Base-by-base conservation (phyloP, 1,139 yeast species). In the Magnusiomyces fungicola region DNA sequence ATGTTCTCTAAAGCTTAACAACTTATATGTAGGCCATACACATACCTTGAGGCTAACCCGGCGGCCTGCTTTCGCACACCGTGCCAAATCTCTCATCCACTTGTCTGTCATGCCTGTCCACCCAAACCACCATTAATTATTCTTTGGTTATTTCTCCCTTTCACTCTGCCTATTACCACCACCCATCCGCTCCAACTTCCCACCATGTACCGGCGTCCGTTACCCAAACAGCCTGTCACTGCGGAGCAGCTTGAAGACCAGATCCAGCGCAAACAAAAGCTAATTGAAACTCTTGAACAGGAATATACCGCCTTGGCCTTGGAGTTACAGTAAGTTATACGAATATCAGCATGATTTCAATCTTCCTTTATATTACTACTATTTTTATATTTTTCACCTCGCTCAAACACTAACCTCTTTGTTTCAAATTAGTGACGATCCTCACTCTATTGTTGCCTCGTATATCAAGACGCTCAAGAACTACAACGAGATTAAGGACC, bases 401-500 rank as follows among this genome's bases (percentile, higher is more conserved):
- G 30, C 30, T 27, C 7, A 27, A 7, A 27, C 7, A 27, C 30
- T 27, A 27, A 27, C 30, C n/a, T 9, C 6, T 33, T 33, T 16
- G 19, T 33, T 27, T 34, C 21, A 9, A 10, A 9, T 19, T 21
- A 50, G 53, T 24, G 50, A 42, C 16, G 53, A 47, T 16, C 53
- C 53, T 3, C 44, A 30, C 10, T 24, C 21, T 2, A 50, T 50
- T 43, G 51, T 50, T 12, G 47, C 48, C 29, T 9, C 25, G 7
- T 51, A 50, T 29, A 50, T 50, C 19, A 12, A 37, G 27, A 38
- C 45, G 14, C 34, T 50, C 22, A 50, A 50, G 36, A 30, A 39
- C 3, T 50, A 50, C 37, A 50, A 50, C 24, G 53, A 50, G 24
- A 48, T 48, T 16, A 49, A 44, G 22, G 53, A 50, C 27, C 25